A percentile compares a stretch with the other conserved stretches of the same genome.
Evolutionary conservation across 495 filamentous ascomycete genomes (phyloP).

Genomic region (Evansstolkia leycettana): DNA sequence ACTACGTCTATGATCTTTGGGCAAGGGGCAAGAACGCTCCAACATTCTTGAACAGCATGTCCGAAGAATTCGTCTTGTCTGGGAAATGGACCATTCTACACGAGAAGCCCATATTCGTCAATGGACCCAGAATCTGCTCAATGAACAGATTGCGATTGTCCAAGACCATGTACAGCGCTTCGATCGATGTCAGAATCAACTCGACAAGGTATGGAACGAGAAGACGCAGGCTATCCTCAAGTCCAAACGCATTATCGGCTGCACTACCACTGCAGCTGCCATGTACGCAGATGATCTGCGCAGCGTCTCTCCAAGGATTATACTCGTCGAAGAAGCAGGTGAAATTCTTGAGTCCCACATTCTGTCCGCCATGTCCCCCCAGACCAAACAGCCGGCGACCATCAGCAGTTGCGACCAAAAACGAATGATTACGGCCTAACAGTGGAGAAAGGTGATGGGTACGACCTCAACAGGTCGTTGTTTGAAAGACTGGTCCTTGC

Average conservation of each 20-base stretch:
- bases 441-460: conserved; percentile 56
- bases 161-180: conserved; percentile 20
- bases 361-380: conserved; percentile 44
- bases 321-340: conserved; percentile 65
- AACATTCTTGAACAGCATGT: conserved; percentile 18
- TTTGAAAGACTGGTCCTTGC: conserved; percentile 57
- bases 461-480: conserved; percentile 56
- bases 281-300: conserved; percentile 44
- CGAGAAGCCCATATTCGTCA: conserved; percentile 19
- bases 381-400: conserved; percentile 66
- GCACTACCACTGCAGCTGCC: conserved; percentile 65
- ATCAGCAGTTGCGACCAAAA: conserved; percentile 65
- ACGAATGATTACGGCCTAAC: conserved; percentile 51
- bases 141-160: conserved; percentile 36
- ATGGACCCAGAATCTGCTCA: conserved; percentile 40
- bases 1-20: conserved; percentile 51
- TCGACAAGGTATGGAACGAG: conserved; percentile 31
- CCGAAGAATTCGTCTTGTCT: conserved; percentile 25
- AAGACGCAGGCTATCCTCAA: conserved; percentile 33
- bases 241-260: conserved; percentile 53
- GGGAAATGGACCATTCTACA: conserved; percentile 33
- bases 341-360: conserved; percentile 68
- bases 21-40: conserved; percentile 33
- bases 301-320: conserved; percentile 30
- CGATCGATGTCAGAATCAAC: conserved; percentile 25